phyloP scores from a whole-genome alignment of 1,284 basidiomycete species.

The Moesziomyces sp. region DNA sequence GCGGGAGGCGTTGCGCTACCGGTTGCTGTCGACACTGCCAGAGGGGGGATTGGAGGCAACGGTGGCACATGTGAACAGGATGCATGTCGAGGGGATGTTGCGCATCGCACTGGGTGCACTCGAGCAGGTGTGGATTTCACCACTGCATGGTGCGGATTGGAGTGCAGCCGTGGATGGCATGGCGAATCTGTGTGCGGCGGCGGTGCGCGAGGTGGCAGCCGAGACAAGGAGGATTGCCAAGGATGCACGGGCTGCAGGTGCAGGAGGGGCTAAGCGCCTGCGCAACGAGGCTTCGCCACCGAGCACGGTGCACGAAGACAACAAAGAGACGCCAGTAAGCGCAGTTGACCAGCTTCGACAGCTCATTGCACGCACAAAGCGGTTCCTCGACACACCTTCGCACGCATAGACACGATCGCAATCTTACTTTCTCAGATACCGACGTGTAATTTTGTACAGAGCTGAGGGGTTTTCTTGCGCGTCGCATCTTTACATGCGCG shows the following conservation, averaged over 20 bases:
- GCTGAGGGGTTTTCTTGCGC: too few species aligned
- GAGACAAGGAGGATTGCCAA: slow-evolving; percentile 19
- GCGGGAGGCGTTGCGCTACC: slow-evolving; percentile 14
- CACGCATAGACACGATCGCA: slow-evolving; percentile 1
- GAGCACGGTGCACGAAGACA: neutral
- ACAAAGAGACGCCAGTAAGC: neutral
- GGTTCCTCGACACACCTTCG: slow-evolving; percentile 22
- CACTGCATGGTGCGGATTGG: slow-evolving; percentile 4
- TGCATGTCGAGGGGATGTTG: slow-evolving; percentile 25
- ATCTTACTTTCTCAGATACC: neutral
- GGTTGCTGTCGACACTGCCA: slow-evolving; percentile 11
- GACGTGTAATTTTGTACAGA: too few species aligned
- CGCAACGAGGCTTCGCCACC: neutral
- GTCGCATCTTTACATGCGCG: too few species aligned
- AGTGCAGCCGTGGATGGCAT: slow-evolving; percentile 7
- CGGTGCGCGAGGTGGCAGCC: slow-evolving; percentile 24
- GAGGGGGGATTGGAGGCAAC: neutral
- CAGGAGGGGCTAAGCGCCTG: neutral
- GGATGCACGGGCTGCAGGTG: slow-evolving; percentile 3
- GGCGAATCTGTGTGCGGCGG: slow-evolving; percentile 9
- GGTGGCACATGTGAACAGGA: slow-evolving; percentile 4
- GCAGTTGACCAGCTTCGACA: slow-evolving; percentile 20
- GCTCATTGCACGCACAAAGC: slow-evolving; percentile 25
- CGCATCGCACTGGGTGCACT: slow-evolving; percentile 16
- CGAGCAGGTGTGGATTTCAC: slow-evolving; percentile 23